Percentiles rank a stretch among this genome's conserved stretches.
phyloP scores from a whole-genome alignment of 768 basidiomycete species.

The Kwoniella sp. region DNA sequence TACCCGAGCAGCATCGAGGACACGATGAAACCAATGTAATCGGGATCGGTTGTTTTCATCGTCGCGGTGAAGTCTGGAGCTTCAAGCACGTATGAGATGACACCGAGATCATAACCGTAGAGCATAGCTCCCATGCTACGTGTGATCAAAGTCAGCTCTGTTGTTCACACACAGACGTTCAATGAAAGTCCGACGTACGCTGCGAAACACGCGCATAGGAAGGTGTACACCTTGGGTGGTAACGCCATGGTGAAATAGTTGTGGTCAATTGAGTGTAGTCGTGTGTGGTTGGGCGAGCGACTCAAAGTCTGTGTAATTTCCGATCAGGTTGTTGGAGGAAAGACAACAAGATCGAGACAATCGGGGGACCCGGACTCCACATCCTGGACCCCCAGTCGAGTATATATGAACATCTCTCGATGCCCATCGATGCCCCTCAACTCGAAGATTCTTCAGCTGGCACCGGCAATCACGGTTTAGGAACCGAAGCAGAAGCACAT shows the following conservation, averaged over 20 bases:
- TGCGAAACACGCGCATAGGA: conserved; percentile 47
- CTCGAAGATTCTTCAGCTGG: not conserved
- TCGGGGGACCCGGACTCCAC: conserved; percentile 4
- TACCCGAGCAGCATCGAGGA: conserved; percentile 48
- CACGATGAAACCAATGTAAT: conserved; percentile 50
- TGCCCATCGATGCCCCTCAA: not conserved
- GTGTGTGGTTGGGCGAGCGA: not conserved
- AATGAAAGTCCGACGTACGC: conserved; percentile 31
- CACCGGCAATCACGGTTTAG: not conserved
- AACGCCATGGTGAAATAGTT: conserved; percentile 17
- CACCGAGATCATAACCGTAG: conserved; percentile 52
- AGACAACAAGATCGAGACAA: not conserved
- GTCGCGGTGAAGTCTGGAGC: conserved; percentile 41
- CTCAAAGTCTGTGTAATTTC: not conserved
- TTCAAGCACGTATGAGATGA: conserved; percentile 51
- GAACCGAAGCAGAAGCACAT: not conserved
- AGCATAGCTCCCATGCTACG: conserved; percentile 37
- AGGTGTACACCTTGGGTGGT: conserved; percentile 43
- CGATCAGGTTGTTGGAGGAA: not conserved
- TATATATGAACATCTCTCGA: not conserved
- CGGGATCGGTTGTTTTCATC: conserved; percentile 25
- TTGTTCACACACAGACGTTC: not conserved
- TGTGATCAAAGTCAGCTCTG: not conserved
- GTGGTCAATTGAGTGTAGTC: not conserved
- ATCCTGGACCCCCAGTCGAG: not conserved